phyloP scores from a whole-genome alignment of 2,329 filamentous ascomycete genomes.

The Seiridium unicorne region DNA sequence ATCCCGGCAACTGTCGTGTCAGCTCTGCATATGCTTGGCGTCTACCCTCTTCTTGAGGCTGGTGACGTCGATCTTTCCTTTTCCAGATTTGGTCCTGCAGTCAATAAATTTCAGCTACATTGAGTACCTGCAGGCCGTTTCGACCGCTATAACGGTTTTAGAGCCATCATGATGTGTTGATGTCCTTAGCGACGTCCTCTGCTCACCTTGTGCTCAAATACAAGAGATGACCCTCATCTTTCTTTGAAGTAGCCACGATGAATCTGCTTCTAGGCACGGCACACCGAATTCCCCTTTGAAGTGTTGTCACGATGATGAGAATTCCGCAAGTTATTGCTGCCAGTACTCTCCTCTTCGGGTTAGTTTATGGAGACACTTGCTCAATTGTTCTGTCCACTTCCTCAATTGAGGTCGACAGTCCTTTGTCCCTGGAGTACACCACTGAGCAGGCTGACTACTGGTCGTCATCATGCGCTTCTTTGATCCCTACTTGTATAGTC shows the following conservation, averaged over 20 bases:
- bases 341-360: slow-evolving; percentile 10
- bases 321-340: background rate
- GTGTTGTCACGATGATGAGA: background rate
- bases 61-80: slow-evolving; percentile 1
- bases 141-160: too few species aligned
- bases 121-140: background rate
- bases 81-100: background rate
- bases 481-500: slow-evolving; percentile 44
- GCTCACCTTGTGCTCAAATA: background rate
- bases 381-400: slow-evolving; percentile 30
- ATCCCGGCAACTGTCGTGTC: background rate
- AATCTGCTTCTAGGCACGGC: background rate
- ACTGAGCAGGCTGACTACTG: slow-evolving; percentile 41
- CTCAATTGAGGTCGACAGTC: slow-evolving; percentile 32
- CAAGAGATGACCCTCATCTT: background rate
- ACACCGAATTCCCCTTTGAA: too few species aligned
- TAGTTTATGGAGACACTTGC: slow-evolving; percentile 33
- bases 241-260: background rate
- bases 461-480: slow-evolving; percentile 40
- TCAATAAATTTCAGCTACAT: slow-evolving; percentile 5
- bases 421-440: slow-evolving; percentile 32
- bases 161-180: background rate
- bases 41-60: background rate
- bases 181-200: background rate
- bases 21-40: background rate